A percentile compares a stretch with the other conserved stretches of the same genome.
phyloP scores from a whole-genome alignment of 1,284 basidiomycete species.

The Pyrrhoderma lamaoense region DNA sequence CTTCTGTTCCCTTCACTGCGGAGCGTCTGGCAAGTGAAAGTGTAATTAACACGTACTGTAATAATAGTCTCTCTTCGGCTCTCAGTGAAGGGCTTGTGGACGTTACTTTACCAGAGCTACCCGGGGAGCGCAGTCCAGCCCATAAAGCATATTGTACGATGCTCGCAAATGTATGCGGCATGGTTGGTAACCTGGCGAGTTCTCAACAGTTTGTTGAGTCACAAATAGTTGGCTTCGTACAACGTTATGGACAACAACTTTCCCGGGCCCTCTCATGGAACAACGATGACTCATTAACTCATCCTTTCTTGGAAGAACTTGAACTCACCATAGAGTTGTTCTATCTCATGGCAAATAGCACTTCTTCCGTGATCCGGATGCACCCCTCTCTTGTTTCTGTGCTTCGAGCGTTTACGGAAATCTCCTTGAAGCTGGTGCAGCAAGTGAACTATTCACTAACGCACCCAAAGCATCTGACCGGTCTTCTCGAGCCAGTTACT shows the following conservation, averaged over 20 bases:
- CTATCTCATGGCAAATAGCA: constrained; percentile 46
- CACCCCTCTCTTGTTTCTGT: constrained; percentile 50
- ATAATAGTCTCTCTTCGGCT: constrained; percentile 70
- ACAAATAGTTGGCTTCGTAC: constrained; percentile 81
- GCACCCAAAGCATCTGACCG: constrained; percentile 82
- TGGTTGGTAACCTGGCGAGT: constrained; percentile 58
- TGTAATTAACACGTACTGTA: constrained; percentile 73
- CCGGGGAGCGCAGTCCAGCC: constrained; percentile 65
- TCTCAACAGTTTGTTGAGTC: constrained; percentile 79
- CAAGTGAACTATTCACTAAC: constrained; percentile 85
- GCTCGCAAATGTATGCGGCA: constrained; percentile 72
- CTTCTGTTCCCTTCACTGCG: constrained; percentile 67
- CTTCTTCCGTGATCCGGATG: constrained; percentile 28
- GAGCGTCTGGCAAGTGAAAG: constrained; percentile 84
- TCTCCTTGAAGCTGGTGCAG: constrained; percentile 71
- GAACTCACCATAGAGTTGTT: constrained; percentile 74
- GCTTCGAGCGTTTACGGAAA: constrained; percentile 57
- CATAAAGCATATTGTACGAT: constrained; percentile 83
- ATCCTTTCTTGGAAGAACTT: constrained; percentile 73
- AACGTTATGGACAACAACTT: constrained; percentile 80
- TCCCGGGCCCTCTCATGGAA: constrained; percentile 73
- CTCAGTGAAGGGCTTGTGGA: constrained; percentile 72
- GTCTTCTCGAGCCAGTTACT: constrained; percentile 75
- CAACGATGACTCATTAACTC: constrained; percentile 63
- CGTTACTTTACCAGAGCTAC: constrained; percentile 59